These are phyloP conservation scores for Botrytis squamosa DNA, from an alignment of 2,329 filamentous ascomycete genomes.

Conservation along the genomic window DNA sequence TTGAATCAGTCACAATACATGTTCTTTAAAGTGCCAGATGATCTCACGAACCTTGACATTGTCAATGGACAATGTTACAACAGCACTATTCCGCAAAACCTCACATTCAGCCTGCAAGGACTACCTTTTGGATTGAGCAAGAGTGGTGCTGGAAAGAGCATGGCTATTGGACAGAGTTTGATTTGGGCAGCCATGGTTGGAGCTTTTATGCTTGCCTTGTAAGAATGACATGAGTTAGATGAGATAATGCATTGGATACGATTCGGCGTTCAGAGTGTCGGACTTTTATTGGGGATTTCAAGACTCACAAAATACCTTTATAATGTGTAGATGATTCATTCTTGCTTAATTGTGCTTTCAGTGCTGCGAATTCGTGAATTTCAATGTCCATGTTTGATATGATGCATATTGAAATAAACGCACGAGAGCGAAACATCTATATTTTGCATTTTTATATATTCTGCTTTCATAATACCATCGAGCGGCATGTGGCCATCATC, in stretches of 20 bases:
- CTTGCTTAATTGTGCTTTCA: background rate
- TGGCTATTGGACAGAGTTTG: background rate
- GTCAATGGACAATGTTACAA: conserved; percentile 68
- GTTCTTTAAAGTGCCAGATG: conserved; percentile 75
- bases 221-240: background rate
- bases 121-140: conserved; percentile 46
- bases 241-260: conserved; percentile 12
- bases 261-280: background rate
- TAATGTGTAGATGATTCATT: background rate
- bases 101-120: conserved; percentile 68
- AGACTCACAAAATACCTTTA: conserved; percentile 5
- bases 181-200: background rate
- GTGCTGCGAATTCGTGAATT: too few species aligned
- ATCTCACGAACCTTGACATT: conserved; percentile 65
- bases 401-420: background rate
- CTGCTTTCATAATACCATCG: too few species aligned
- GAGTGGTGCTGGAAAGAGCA: conserved; percentile 20
- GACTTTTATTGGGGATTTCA: background rate
- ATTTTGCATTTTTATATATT: background rate
- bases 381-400: background rate
- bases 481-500: background rate
- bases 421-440: too few species aligned
- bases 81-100: conserved; percentile 61
- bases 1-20: conserved; percentile 69
- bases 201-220: background rate